Conservation (phyloP, 1,139 yeast genomes). For the Chernovozyma aurita region DNA sequence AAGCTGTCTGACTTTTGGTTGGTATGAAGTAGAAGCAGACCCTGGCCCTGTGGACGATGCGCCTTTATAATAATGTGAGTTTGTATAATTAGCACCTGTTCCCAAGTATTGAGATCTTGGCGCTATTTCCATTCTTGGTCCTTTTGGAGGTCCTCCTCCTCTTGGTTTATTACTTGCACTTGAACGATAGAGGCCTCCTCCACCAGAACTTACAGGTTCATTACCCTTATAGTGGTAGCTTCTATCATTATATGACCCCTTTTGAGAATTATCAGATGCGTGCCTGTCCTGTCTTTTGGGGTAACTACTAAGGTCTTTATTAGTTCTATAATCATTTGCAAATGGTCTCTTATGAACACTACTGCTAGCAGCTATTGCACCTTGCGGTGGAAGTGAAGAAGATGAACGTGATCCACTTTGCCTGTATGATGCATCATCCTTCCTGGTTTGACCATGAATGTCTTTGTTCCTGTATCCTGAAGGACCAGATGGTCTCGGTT, state of each 20-base stretch:
- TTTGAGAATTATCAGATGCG: neutral
- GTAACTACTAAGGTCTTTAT: neutral
- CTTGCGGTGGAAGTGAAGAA: conserved; percentile 2
- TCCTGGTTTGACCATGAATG: neutral
- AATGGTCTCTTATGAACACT: neutral
- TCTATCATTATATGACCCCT: neutral
- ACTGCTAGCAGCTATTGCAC: neutral
- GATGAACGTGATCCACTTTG: neutral
- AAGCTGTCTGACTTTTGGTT: conserved; percentile 2
- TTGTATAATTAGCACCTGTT: neutral
- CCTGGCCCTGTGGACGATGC: too few relatives aligned
- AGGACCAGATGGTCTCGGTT: conserved; percentile 3
- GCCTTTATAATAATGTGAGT: neutral
- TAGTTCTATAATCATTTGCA: neutral
- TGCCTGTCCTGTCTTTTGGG: neutral
- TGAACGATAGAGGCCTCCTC: neutral
- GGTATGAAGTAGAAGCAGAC: neutral
- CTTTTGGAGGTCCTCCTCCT: neutral
- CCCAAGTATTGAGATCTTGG: neutral
- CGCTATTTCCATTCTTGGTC: neutral
- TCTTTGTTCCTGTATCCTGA: conserved; percentile 1
- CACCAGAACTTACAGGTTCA: neutral
- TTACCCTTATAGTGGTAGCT: neutral
- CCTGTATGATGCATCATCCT: neutral
- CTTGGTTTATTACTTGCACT: neutral